Conservation (phyloP, 192 early-diverging fungal species). For the Coemansia umbellata region DNA sequence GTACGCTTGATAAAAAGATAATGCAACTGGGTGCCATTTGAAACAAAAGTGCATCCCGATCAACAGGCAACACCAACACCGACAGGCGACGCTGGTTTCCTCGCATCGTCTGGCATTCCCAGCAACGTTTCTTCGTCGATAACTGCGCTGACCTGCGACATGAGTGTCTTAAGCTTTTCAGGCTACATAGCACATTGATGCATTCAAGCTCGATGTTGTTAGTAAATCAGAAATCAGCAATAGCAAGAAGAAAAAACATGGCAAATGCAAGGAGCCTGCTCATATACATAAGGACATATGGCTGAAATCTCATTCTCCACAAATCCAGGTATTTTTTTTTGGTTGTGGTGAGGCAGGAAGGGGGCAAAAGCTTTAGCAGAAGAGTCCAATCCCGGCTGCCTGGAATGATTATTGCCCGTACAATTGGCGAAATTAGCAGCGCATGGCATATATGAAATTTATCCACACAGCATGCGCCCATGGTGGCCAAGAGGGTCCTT, state of each 20-base stretch:
- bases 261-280: not conserved
- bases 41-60: not conserved
- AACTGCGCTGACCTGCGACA: conserved; percentile 46
- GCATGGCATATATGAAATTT: conserved; percentile 12
- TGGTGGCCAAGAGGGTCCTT: not conserved
- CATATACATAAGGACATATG: not conserved
- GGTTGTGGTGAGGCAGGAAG: too few species aligned
- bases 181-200: conserved; percentile 16
- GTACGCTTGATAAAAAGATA: not conserved
- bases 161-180: conserved; percentile 43
- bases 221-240: not conserved
- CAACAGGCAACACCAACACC: conserved; percentile 28
- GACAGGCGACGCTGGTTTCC: conserved; percentile 6
- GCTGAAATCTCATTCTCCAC: too few species aligned
- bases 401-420: not conserved
- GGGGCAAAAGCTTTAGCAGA: too few species aligned
- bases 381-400: not conserved
- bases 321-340: too few species aligned
- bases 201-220: not conserved
- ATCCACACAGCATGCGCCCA: not conserved
- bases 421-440: not conserved
- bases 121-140: conserved; percentile 35
- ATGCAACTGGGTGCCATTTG: not conserved
- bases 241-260: not conserved
- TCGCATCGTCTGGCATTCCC: conserved; percentile 6